Evolutionary conservation across 2,329 filamentous ascomycete genomes (phyloP).

Genomic region (Plectosphaerella cucumerina): DNA sequence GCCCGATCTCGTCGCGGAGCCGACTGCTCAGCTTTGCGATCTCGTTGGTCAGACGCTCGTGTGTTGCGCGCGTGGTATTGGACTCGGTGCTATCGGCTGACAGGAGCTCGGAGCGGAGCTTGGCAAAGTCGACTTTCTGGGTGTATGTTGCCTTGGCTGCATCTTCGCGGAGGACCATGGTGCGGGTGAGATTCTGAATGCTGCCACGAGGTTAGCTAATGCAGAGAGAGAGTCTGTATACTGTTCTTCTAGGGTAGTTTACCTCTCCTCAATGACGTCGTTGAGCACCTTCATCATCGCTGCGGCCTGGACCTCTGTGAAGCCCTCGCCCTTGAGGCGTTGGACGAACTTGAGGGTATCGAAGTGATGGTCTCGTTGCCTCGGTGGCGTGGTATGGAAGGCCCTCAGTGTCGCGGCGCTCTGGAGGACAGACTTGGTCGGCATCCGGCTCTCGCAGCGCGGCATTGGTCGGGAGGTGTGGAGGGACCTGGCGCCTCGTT

Average conservation of each 20-base stretch:
- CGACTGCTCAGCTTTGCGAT: slow-evolving; percentile 88
- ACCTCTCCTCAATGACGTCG: slow-evolving; percentile 95
- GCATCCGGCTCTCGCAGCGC: slow-evolving; percentile 5
- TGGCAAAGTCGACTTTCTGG: slow-evolving; percentile 96
- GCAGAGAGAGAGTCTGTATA: neutral
- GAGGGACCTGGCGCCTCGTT: slow-evolving; percentile 15
- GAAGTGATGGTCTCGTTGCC: slow-evolving; percentile 82
- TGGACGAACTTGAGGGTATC: slow-evolving; percentile 98
- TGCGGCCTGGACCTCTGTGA: slow-evolving; percentile 90
- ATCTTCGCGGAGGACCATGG: slow-evolving; percentile 96
- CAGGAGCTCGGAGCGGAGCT: slow-evolving; percentile 89
- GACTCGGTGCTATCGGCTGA: slow-evolving; percentile 89
- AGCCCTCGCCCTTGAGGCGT: slow-evolving; percentile 82
- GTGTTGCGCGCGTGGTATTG: slow-evolving; percentile 79
- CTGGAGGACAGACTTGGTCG: slow-evolving; percentile 16
- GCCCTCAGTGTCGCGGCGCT: slow-evolving; percentile 32
- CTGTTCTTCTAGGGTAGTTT: slow-evolving; percentile 4
- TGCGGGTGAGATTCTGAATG: slow-evolving; percentile 94
- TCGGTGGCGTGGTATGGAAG: slow-evolving; percentile 65
- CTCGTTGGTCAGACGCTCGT: slow-evolving; percentile 91
- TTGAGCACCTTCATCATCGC: slow-evolving; percentile 99
- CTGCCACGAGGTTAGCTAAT: slow-evolving; percentile 33
- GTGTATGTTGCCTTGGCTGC: slow-evolving; percentile 75
- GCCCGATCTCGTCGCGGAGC: slow-evolving; percentile 86
- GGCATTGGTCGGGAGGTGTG: slow-evolving; percentile 15